A percentile compares a stretch with the other conserved stretches of the same genome.
These are phyloP conservation scores for Graphilbum ipis-grandicollis DNA, from an alignment of 2,329 filamentous ascomycete species.

Conservation along the genomic window DNA sequence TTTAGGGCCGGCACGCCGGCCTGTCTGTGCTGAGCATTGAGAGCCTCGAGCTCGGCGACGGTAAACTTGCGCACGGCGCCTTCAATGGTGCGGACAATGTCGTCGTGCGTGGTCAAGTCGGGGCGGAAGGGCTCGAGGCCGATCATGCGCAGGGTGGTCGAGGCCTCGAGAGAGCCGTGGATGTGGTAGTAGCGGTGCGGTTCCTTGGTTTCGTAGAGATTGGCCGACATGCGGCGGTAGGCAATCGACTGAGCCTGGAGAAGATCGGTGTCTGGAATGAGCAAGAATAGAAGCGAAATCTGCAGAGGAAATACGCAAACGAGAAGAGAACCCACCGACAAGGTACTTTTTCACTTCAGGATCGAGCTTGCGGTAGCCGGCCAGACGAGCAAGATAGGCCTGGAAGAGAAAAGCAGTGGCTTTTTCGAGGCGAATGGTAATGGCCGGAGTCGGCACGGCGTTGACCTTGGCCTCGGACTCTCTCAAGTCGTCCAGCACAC, in stretches of 20 bases:
- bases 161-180: constrained; percentile 28
- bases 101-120: constrained; percentile 14
- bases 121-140: constrained; percentile 24
- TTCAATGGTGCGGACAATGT: constrained; percentile 41
- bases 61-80: constrained; percentile 15
- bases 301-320: too few relatives aligned
- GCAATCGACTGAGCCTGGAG: constrained; percentile 51
- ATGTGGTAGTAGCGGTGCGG: constrained; percentile 35
- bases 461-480: too few relatives aligned
- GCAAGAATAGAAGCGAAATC: constrained; percentile 6
- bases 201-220: constrained; percentile 8
- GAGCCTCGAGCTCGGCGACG: constrained; percentile 22
- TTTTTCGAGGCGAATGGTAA: constrained; percentile 29
- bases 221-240: constrained; percentile 22
- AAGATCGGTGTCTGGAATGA: constrained; percentile 38
- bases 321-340: constrained; percentile 8
- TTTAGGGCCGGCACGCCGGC: constrained; percentile 26
- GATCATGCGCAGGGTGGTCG: constrained; percentile 24
- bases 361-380: constrained; percentile 29
- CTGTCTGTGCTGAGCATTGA: constrained; percentile 22
- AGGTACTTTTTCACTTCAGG: constrained; percentile 22
- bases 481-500: constrained; percentile 30
- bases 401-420: constrained; percentile 39
- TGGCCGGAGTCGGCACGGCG: constrained; percentile 17
- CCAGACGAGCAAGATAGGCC: constrained; percentile 37